These are phyloP conservation scores for Dendrobium nobile DNA, from an alignment of 106 monocot genomes.

Conservation along the genomic window DNA sequence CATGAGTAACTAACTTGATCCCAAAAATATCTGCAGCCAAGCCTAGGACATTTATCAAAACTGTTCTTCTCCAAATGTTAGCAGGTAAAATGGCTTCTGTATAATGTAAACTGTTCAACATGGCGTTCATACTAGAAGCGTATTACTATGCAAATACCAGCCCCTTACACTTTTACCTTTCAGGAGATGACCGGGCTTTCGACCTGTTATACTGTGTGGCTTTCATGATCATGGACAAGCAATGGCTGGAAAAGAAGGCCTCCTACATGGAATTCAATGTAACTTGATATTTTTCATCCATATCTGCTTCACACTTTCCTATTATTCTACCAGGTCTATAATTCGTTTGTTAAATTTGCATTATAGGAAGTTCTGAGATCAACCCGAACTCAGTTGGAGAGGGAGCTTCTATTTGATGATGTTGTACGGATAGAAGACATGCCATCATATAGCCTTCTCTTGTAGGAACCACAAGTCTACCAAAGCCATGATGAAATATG, in stretches of 20 bases:
- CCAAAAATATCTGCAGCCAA: conserved; percentile 39
- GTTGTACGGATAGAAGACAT: conserved; percentile 61
- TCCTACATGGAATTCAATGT: conserved; percentile 81
- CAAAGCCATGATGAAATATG: neutral
- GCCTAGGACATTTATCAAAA: conserved; percentile 66
- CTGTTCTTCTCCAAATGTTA: conserved; percentile 84
- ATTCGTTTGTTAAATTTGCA: neutral
- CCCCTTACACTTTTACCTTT: neutral
- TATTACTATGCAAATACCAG: neutral
- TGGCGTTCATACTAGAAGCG: neutral
- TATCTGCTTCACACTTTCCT: neutral
- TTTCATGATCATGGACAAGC: conserved; percentile 66
- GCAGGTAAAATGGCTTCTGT: conserved; percentile 35
- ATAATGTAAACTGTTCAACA: neutral
- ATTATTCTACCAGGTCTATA: neutral
- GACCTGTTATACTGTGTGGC: conserved; percentile 69
- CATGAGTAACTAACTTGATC: neutral
- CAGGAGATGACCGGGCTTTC: conserved; percentile 73
- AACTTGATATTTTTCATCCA: neutral
- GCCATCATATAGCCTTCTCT: conserved; percentile 65
- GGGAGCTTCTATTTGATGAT: conserved; percentile 56
- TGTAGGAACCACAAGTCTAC: neutral
- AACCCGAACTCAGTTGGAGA: conserved; percentile 56
- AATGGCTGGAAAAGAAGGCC: conserved; percentile 67
- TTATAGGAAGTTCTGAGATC: conserved; percentile 54